Base-by-base conservation (phyloP, 257 asterid species). In the Ilex asprella region DNA sequence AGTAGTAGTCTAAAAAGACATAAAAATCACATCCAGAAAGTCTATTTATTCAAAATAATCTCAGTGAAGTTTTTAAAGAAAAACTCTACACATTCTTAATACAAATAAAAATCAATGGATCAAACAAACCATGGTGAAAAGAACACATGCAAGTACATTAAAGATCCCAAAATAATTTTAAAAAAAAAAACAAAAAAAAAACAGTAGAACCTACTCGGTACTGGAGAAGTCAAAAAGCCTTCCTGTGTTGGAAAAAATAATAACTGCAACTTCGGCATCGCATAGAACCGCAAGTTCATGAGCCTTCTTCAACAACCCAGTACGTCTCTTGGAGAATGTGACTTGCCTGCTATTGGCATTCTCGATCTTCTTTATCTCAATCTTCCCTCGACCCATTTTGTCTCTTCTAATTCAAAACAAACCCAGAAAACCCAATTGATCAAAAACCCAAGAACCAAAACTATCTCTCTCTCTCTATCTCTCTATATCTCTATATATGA, bases 341-440 rank as follows among this genome's bases (percentile, higher is more conserved):
- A 86, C 95, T 62, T 89, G 94, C 51, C 97, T 76, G 75, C 84
- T 82, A 61, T 78, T 89, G 9, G 83, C 78, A 76, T 89, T 81
- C 77, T 89, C 97, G 21, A 86, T 89, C 76, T 84, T 82, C 72
- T 84, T 84, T 12, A 89, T 89, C 56, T 89, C 97, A 39, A 89
- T 86, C 56, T 82, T 89, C 0, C 97, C 95, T 58, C 93, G 68
- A 49, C 96, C 95, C 96, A 89, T 89, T 66, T 62, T 29, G 13
- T 14, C 67, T 58, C 69, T 30, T 55, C 60, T n/a, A 61, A 44
- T 50, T 30, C 29, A 46, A 31, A 29, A 30, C 56, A 74, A 75
- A 61, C 73, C 71, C 82, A 68, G 76, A 60, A 56, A 59, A 27
- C 58, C 62, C 55, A 71, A 39, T 11, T 10, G 60, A 56, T 44